Evolutionary conservation across 371 early-diverging fungal genomes (phyloP).

Genomic region (Smittium culicis): DNA sequence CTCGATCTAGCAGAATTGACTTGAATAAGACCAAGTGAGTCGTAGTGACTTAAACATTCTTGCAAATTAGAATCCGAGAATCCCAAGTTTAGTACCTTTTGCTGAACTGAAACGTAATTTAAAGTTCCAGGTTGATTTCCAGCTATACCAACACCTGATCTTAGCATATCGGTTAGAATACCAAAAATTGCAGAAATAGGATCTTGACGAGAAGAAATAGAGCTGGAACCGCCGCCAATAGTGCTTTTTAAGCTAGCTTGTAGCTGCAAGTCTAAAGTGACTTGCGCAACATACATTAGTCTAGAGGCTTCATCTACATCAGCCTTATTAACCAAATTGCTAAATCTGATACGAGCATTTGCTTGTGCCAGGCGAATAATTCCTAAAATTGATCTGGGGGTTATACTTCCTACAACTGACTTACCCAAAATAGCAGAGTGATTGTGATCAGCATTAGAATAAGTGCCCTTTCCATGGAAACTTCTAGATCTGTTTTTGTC

Average conservation of each 20-base stretch:
- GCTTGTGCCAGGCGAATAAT: slow-evolving; percentile 87
- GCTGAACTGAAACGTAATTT: slow-evolving; percentile 39
- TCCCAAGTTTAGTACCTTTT: slow-evolving; percentile 58
- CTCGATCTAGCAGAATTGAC: slow-evolving; percentile 44
- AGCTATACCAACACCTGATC: slow-evolving; percentile 21
- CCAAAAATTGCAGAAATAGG: slow-evolving; percentile 48
- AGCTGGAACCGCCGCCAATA: slow-evolving; percentile 32
- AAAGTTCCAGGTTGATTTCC: slow-evolving; percentile 25
- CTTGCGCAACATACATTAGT: slow-evolving; percentile 75
- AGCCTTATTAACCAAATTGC: slow-evolving; percentile 52
- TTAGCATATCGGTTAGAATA: slow-evolving; percentile 46
- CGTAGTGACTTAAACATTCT: slow-evolving; percentile 51
- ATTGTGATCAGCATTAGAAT: slow-evolving; percentile 39
- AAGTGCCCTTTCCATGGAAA: slow-evolving; percentile 20
- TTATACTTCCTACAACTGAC: slow-evolving; percentile 40
- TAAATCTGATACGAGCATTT: slow-evolving; percentile 74
- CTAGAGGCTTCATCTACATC: slow-evolving; percentile 95
- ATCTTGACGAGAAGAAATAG: slow-evolving; percentile 27
- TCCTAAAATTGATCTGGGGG: slow-evolving; percentile 78
- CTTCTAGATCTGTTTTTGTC: slow-evolving; percentile 18
- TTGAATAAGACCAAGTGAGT: slow-evolving; percentile 60
- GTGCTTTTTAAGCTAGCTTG: slow-evolving; percentile 28
- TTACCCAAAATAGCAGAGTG: slow-evolving; percentile 15
- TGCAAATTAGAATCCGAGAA: slow-evolving; percentile 59
- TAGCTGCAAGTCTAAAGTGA: slow-evolving; percentile 27